Evolutionary conservation across 495 filamentous ascomycete species (phyloP).

Genomic region (Hypoxylon crocopeplum): DNA sequence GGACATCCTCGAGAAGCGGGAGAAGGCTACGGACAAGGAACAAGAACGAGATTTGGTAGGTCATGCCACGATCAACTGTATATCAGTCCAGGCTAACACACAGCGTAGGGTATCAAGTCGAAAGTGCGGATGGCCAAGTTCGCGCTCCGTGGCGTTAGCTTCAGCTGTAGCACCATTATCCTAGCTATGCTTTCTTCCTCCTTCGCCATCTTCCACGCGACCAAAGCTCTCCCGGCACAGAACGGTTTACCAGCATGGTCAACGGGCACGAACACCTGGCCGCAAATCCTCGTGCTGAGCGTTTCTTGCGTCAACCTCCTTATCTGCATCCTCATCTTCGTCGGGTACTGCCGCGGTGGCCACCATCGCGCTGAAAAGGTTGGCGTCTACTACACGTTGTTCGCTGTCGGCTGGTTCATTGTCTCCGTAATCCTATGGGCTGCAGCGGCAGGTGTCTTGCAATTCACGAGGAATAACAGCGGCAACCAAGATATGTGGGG

Average conservation of each 20-base stretch:
- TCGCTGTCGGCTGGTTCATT: constrained; percentile 90
- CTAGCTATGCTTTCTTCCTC: constrained; percentile 84
- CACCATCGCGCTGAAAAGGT: constrained; percentile 90
- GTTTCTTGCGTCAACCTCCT: constrained; percentile 81
- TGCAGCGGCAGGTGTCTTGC: constrained; percentile 81
- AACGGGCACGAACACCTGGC: constrained; percentile 78
- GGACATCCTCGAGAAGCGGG: constrained; percentile 79
- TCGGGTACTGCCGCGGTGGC: constrained; percentile 87
- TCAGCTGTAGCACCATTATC: constrained; percentile 94
- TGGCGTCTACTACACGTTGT: constrained; percentile 90
- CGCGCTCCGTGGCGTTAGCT: constrained; percentile 90
- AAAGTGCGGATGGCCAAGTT: constrained; percentile 94
- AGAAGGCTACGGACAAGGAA: constrained; percentile 77
- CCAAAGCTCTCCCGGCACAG: constrained; percentile 71
- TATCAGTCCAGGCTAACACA: constrained; percentile 41
- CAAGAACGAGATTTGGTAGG: constrained; percentile 87
- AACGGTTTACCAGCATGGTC: constrained; percentile 88
- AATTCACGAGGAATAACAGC: constrained; percentile 73
- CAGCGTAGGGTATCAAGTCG: constrained; percentile 81
- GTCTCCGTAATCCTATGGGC: constrained; percentile 95
- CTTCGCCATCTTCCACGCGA: constrained; percentile 88
- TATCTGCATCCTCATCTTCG: constrained; percentile 80
- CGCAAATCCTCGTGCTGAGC: constrained; percentile 80
- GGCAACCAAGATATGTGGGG: constrained; percentile 91
- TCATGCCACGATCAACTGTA: constrained; percentile 1